Base-by-base conservation (phyloP, 2,329 filamentous ascomycete species). In the Microsporum ferrugineum region DNA sequence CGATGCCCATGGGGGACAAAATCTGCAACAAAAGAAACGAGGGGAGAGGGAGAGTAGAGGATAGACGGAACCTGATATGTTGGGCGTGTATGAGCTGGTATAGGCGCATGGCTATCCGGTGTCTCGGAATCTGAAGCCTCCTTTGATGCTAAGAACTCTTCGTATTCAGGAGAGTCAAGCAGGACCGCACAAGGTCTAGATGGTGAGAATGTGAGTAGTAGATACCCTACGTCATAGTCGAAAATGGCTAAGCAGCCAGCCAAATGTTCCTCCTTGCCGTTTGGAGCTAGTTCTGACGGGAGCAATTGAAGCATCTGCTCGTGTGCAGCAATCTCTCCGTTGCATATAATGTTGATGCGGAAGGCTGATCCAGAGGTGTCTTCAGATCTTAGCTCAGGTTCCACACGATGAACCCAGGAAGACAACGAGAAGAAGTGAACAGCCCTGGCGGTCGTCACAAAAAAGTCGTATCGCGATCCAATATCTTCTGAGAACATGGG, bases 401-500 rank as follows among this genome's bases (percentile, higher is more conserved):
- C 81, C 0, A 86, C 71, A 49, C 78, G 76, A 36, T 77, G 73
- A 31, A 81, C 76, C 83, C 84, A 87, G 0, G 79, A 75, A 51
- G 77, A 75, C 57, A 86, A 71, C 2, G 81, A 83, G 38, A 86
- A 69, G 63, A 76, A 82, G 62, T 75, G 79, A 3, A 86, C 77
- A 29, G 79, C 82, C 5, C 71, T 77, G 14, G 76, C 71, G 29
- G 80, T 79, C 1, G 83, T 84, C 34, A 84, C 77, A 65, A 84
- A 84, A 63, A 86, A 79, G 14, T 78, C 79, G 67, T 86, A 84
- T 36, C 79, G 77, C 53, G 81, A 82, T 39, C 76, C 74, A 2
- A 79, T 71, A 65, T 85, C 83, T 17, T 73, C 69, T 0, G 82
- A 84, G 66, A 86, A 83, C 2, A 77, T 79, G 12, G 83, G 81